Conservation (phyloP, 2,329 filamentous ascomycete species). For the Sporothrix curviconia region DNA sequence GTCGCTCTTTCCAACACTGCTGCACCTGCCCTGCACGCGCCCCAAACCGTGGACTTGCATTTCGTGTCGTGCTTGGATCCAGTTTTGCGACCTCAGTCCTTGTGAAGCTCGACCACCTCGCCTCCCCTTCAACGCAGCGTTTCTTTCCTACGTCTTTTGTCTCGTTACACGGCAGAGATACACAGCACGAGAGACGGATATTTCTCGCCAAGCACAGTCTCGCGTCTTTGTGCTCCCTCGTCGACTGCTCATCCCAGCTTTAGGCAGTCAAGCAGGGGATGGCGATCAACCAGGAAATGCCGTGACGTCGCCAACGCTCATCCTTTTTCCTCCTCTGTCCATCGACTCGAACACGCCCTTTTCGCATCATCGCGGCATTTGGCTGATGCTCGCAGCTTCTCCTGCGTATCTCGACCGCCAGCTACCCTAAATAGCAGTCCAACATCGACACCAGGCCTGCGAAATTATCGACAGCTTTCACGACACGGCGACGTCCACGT, state of each 20-base stretch:
- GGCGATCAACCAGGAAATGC: constrained; percentile 7
- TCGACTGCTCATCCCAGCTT: neutral
- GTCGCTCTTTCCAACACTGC: neutral
- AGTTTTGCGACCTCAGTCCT: neutral
- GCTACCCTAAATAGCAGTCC: too few species aligned
- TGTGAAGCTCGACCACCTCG: neutral
- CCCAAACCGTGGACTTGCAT: constrained; percentile 1
- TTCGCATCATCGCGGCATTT: too few species aligned
- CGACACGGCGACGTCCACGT: neutral
- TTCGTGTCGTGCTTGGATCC: constrained; percentile 8
- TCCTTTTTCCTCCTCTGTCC: too few species aligned
- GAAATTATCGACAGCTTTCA: neutral
- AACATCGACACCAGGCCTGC: too few species aligned
- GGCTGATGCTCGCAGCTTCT: too few species aligned
- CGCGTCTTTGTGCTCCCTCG: neutral
- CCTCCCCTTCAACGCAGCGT: too few species aligned
- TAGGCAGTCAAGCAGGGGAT: neutral
- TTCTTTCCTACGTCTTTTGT: too few species aligned
- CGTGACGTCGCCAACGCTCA: constrained; percentile 5
- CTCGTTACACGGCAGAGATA: neutral
- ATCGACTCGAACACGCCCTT: too few species aligned
- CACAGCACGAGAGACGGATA: neutral
- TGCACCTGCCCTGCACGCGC: neutral
- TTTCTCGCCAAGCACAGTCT: neutral
- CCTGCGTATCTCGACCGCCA: too few species aligned